Evolutionary conservation across 164 flowering plant species (phyloP).

Genomic region (Chimonanthus praecox): DNA sequence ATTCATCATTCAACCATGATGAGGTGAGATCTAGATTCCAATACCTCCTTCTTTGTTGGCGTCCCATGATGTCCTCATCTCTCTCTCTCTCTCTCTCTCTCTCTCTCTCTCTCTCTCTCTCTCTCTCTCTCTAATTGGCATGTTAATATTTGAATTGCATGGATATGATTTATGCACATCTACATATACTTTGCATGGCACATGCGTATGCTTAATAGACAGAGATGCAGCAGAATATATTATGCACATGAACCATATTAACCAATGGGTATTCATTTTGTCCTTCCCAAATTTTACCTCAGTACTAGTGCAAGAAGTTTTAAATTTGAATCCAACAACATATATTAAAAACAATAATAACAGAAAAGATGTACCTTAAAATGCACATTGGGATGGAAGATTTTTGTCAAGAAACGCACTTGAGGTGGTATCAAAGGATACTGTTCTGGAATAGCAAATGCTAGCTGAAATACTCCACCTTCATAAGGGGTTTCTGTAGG

Average conservation of each 20-base stretch:
- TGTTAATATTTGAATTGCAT: too few relatives aligned
- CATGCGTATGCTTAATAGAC: too few relatives aligned
- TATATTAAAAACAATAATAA: background rate
- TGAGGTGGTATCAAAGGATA: slow-evolving; percentile 98
- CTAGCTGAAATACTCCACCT: slow-evolving; percentile 95
- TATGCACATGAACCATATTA: background rate
- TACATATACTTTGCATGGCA: too few relatives aligned
- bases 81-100: too few relatives aligned
- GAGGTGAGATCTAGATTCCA: too few relatives aligned
- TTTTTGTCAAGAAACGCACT: slow-evolving; percentile 92
- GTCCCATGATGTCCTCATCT: too few relatives aligned
- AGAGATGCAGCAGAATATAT: too few relatives aligned
- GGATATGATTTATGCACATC: too few relatives aligned
- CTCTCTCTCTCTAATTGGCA: too few relatives aligned
- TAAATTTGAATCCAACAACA: background rate
- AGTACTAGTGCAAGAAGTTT: background rate
- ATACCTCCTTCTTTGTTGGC: too few relatives aligned
- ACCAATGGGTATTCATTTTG: background rate
- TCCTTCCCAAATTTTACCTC: background rate
- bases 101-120: too few relatives aligned
- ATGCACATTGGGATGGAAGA: slow-evolving; percentile 98
- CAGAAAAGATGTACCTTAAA: slow-evolving; percentile 59
- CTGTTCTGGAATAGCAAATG: slow-evolving; percentile 90
- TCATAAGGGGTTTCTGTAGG: slow-evolving; percentile 96
- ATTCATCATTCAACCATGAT: too few relatives aligned